Evolutionary conservation across 2,329 filamentous ascomycete species (phyloP).

Genomic region (Juglanconis juglandina): DNA sequence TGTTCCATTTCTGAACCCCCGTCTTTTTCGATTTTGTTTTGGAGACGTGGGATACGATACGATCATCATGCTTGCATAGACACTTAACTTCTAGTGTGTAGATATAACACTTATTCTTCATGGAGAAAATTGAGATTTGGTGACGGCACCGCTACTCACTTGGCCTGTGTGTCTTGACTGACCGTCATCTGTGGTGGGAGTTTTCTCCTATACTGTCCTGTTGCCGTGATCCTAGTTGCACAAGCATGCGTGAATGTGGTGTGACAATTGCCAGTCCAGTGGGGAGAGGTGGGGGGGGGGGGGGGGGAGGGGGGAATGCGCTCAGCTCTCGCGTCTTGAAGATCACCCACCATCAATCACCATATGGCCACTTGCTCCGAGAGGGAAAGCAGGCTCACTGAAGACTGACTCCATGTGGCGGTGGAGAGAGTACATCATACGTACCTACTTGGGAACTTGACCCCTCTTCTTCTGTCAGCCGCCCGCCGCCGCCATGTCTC

Average conservation of each 20-base stretch:
- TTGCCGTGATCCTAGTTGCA: too few species aligned
- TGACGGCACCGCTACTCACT: not conserved
- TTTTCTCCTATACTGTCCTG: too few species aligned
- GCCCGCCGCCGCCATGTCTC: not conserved
- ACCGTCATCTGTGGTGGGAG: not conserved
- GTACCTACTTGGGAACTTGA: not conserved
- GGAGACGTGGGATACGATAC: not conserved
- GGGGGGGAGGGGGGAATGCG: too few species aligned
- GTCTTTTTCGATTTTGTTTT: not conserved
- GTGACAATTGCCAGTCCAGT: too few species aligned
- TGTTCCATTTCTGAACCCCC: conserved; percentile 10
- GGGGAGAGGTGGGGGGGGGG: too few species aligned
- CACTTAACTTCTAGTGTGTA: conserved; percentile 19
- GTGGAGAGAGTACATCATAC: too few species aligned
- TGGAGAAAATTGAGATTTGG: not conserved
- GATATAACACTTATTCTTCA: conserved; percentile 8
- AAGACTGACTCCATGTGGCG: too few species aligned
- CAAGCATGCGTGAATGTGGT: too few species aligned
- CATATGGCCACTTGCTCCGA: too few species aligned
- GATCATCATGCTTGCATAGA: conserved; percentile 17
- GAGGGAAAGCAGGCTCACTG: too few species aligned
- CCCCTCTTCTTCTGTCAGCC: not conserved
- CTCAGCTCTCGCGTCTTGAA: too few species aligned
- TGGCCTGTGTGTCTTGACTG: not conserved
- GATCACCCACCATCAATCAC: too few species aligned